Evolutionary conservation across 2,329 filamentous ascomycete species (phyloP), one percentile per base, ranked within the genome.

Genomic region (Sclerotinia trifoliorum): DNA sequence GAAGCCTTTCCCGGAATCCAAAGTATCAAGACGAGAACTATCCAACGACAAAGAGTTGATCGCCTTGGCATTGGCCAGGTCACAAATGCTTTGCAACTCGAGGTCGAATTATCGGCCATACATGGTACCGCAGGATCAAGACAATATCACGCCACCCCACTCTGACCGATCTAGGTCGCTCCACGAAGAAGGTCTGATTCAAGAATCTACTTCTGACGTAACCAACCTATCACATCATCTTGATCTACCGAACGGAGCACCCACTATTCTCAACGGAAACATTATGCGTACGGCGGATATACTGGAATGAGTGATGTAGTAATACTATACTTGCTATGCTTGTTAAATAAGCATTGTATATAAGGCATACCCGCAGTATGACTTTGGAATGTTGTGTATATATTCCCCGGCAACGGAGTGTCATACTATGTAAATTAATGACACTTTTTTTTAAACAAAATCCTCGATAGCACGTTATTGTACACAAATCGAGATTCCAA

Each of bases 21-120:
- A 83, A 51, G 83, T 86, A 21, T 86, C 86, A 29, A 69, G 76
- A 63, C 83, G 86, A 49, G 80, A 86, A 6, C 73, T 88, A 17
- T 76, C 84, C 8, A 80, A 84, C 56, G 86, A 89, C 63, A 83
- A 86, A 3, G 85, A 88, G 42, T 88, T 87, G 71, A 78, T 78
- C 35, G 80, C 80, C 44, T 77, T 88, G 24, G 87, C 80, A 44
- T 77, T 88, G 24, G 87, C 84, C 74, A 78, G 81, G 65, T 83
- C 87, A 69, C 86, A 88, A 75, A 84, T 84, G n/a, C 79, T 88
- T 7, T 79, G 80, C 17, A 81, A 88, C 77, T 80, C 88, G 62
- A 67, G 87, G 69, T 67, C 69, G 49, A 60, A 48, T 10, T 68
- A 68, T 55, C 70, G 70, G 19, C 55, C 48, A 6, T 44, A 42